phyloP scores from a whole-genome alignment of 2,329 filamentous ascomycete species.

The Coniochaeta sp. region DNA sequence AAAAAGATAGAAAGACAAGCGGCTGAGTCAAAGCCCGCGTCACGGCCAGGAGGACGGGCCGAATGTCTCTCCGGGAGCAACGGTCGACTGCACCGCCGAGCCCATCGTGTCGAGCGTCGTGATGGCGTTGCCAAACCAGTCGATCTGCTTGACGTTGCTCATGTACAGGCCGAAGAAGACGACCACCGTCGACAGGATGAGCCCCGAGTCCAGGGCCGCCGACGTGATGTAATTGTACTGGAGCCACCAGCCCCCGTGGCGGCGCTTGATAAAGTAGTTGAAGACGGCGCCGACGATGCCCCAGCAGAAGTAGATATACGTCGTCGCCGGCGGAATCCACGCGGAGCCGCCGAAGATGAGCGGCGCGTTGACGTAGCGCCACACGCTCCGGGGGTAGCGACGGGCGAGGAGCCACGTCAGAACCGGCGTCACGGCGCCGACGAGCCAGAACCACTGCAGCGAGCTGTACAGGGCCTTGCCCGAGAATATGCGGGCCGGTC shows the following conservation, averaged over 20 bases:
- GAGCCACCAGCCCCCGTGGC: slow-evolving; percentile 66
- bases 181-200: slow-evolving; percentile 58
- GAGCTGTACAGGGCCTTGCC: slow-evolving; percentile 52
- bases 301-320: slow-evolving; percentile 67
- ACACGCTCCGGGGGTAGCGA: slow-evolving; percentile 50
- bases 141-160: slow-evolving; percentile 44
- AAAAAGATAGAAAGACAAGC: not conserved
- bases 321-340: slow-evolving; percentile 60
- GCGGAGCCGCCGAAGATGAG: slow-evolving; percentile 60
- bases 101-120: slow-evolving; percentile 37
- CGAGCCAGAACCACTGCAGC: slow-evolving; percentile 65
- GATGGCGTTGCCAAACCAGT: slow-evolving; percentile 57
- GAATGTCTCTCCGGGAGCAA: slow-evolving; percentile 39
- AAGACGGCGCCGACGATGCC: slow-evolving; percentile 60
- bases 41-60: slow-evolving; percentile 42
- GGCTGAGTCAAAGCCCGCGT: not conserved
- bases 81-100: slow-evolving; percentile 32
- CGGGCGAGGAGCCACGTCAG: slow-evolving; percentile 57
- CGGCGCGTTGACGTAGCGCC: slow-evolving; percentile 61
- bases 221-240: slow-evolving; percentile 73
- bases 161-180: slow-evolving; percentile 64
- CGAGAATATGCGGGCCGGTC: slow-evolving; percentile 63
- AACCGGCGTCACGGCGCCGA: slow-evolving; percentile 56
- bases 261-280: slow-evolving; percentile 59
- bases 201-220: slow-evolving; percentile 61